Percentiles rank a stretch among this genome's conserved stretches.
These are phyloP conservation scores for Mucor lusitanicus DNA, from an alignment of 371 early-diverging fungal genomes.

Conservation along the genomic window DNA sequence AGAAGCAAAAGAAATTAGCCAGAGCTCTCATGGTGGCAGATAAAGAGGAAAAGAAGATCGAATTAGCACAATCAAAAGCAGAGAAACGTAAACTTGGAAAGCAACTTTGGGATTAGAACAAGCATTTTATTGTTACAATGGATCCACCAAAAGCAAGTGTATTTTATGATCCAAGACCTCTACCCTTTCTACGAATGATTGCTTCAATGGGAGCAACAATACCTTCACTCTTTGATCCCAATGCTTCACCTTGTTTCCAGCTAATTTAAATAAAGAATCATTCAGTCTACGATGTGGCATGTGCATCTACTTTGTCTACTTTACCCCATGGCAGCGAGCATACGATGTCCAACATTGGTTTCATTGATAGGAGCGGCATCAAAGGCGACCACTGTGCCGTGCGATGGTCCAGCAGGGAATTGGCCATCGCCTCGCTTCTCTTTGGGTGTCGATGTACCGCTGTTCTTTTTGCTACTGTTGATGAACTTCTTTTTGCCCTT, in stretches of 20 bases:
- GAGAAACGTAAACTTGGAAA: constrained; percentile 29
- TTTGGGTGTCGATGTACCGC: constrained; percentile 5
- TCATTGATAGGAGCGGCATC: constrained; percentile 64
- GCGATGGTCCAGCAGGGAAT: constrained; percentile 22
- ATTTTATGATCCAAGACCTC: constrained; percentile 75
- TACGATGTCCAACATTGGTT: constrained; percentile 77
- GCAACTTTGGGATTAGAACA: constrained; percentile 19
- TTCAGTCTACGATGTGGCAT: background rate
- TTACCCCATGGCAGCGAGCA: constrained; percentile 83
- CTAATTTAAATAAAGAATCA: constrained; percentile 28
- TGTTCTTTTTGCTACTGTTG: constrained; percentile 2
- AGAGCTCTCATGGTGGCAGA: constrained; percentile 27
- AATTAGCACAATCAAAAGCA: constrained; percentile 14
- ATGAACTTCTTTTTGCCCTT: constrained; percentile 11
- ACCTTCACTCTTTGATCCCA: constrained; percentile 80
- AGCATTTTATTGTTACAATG: background rate
- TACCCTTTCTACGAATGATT: constrained; percentile 70
- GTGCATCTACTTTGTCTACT: background rate
- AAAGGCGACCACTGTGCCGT: constrained; percentile 72
- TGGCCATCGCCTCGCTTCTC: constrained; percentile 5
- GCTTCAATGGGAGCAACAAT: constrained; percentile 87
- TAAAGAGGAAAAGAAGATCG: constrained; percentile 26
- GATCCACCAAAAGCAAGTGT: background rate
- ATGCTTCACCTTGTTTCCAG: constrained; percentile 79
- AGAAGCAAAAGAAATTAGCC: constrained; percentile 32